Base-by-base conservation (phyloP, 2,329 filamentous ascomycete species). In the Sclerotinia glacialis region DNA sequence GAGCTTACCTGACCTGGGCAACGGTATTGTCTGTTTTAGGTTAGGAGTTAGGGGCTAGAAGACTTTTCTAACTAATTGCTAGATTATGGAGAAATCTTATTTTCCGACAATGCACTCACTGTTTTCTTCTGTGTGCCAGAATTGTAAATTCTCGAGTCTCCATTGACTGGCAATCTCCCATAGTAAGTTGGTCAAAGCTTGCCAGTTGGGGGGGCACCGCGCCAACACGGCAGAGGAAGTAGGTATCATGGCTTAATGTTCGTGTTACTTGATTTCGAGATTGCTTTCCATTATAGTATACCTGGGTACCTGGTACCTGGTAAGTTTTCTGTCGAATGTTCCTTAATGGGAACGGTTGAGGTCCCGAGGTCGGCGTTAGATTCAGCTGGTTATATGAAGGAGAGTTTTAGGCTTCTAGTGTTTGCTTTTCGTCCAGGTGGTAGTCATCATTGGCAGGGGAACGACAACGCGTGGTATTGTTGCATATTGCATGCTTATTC, bases 381-480 rank as follows among this genome's bases (percentile, higher is more conserved):
- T 49, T 61, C 58, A 50, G 42, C 56, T 47, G 56, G 21, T 60
- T 47, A 34, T 21, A 60, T 60, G 12, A 60, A 37, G 42, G n/a
- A 44, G 23, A 26, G 18, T 14, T 47, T 37, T 34, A 60, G 56
- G 56, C 56, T 49, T 60, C 56, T 37, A 18, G 47, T 37, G 28
- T 60, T 60, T 60, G 42, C 56, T 60, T 60, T 47, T 60, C 31
- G 28, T 49, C 31, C 12, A 11, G 6, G 34, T 60, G 16, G 44
- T 26, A 49, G 18, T 61, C 58, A 37, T 49, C 58, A 63, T 63
- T 63, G 23, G 34, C 60, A 52, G n/a, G 47, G 60, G n/a, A 63
- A 42, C 60, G 34, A 40, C 46, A 26, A n/a, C 60, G 34, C 21
- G 34, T 40, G n/a, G 34, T 23, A 53, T 28, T 53, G 31, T 42